These are phyloP conservation scores for Apiotrichum laibachii DNA, from an alignment of 1,284 basidiomycete genomes.

Conservation along the genomic window DNA sequence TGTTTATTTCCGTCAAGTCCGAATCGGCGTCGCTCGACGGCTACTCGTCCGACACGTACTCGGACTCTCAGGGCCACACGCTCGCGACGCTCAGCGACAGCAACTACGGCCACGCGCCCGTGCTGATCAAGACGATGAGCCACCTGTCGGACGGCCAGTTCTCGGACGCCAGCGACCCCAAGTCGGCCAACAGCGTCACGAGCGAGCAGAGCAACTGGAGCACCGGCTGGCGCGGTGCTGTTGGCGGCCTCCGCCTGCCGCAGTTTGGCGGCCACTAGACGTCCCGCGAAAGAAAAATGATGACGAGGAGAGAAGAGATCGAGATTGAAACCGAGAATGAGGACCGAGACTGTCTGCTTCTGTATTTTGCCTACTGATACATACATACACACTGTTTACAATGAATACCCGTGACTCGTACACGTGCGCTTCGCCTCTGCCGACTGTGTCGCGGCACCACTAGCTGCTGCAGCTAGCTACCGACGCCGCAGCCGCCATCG, in stretches of 20 bases:
- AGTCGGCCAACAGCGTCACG: not conserved
- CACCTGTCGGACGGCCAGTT: not conserved
- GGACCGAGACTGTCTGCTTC: no score
- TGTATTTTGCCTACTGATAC: no score
- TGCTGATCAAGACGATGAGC: not conserved
- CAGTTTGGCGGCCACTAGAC: not conserved
- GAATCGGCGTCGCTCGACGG: conserved; percentile 4
- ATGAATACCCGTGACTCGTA: no score
- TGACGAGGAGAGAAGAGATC: no score
- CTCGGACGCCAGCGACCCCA: not conserved
- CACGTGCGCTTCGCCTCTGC: no score
- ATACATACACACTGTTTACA: no score
- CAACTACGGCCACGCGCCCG: not conserved
- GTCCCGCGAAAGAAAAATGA: no score
- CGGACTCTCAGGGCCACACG: conserved; percentile 4
- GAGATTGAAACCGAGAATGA: no score
- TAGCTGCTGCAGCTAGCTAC: not conserved
- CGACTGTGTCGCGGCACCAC: no score
- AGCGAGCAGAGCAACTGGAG: not conserved
- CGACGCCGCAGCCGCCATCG: conserved; percentile 47
- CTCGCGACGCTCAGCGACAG: not conserved
- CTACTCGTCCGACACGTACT: conserved; percentile 3
- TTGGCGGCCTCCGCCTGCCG: not conserved
- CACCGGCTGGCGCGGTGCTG: not conserved
- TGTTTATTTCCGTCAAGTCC: conserved; percentile 4